A percentile compares a stretch with the other conserved stretches of the same genome.
Evolutionary conservation across 2,329 filamentous ascomycete species (phyloP).

Genomic region (Botrytis paeoniae): DNA sequence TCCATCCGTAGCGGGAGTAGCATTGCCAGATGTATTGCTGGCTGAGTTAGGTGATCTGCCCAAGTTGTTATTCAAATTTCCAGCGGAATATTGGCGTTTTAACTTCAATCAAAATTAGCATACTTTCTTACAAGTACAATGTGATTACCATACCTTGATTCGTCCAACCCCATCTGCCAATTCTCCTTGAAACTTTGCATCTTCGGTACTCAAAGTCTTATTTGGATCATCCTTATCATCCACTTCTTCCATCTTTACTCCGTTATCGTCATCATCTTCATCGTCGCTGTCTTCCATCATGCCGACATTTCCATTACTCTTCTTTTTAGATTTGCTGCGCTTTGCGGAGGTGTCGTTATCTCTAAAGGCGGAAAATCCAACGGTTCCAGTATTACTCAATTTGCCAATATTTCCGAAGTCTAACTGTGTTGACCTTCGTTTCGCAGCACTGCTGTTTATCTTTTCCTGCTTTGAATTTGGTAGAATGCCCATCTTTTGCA

Average conservation of each 20-base stretch:
- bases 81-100: slow-evolving; percentile 75
- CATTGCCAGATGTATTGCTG: slow-evolving; percentile 42
- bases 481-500: slow-evolving; percentile 93
- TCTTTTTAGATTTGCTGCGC: slow-evolving; percentile 60
- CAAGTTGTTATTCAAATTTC: slow-evolving; percentile 53
- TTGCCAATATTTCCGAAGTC: slow-evolving; percentile 85
- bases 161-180: slow-evolving; percentile 77
- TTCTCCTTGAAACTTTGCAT: slow-evolving; percentile 69
- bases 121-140: background rate
- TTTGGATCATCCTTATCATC: slow-evolving; percentile 55
- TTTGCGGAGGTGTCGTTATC: slow-evolving; percentile 59
- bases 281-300: slow-evolving; percentile 71
- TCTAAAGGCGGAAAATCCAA: slow-evolving; percentile 86
- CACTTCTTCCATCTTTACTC: slow-evolving; percentile 63
- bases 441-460: slow-evolving; percentile 58
- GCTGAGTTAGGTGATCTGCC: slow-evolving; percentile 48
- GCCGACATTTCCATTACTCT: slow-evolving; percentile 56
- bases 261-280: slow-evolving; percentile 69
- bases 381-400: slow-evolving; percentile 80
- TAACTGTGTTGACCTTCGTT: slow-evolving; percentile 76
- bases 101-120: slow-evolving; percentile 49
- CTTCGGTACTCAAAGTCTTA: slow-evolving; percentile 63
- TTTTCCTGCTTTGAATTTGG: slow-evolving; percentile 61
- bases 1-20: slow-evolving; percentile 44
- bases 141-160: slow-evolving; percentile 64